Evolutionary conservation across 331 rosid species (phyloP).

Genomic region (Spiraea crenata): DNA sequence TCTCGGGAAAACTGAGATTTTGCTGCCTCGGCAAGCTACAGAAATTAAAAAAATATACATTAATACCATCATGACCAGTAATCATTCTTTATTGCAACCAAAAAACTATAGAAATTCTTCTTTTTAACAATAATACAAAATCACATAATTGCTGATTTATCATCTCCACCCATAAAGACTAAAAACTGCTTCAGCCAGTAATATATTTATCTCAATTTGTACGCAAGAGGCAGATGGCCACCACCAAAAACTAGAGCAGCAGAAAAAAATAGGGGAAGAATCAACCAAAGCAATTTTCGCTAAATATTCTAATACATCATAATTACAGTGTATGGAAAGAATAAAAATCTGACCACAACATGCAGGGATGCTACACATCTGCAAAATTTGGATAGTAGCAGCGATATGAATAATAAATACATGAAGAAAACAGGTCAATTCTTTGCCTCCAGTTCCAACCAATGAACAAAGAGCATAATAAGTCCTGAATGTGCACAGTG

Average conservation of each 20-base stretch:
- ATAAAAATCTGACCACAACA: background rate
- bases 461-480: conserved; percentile 1
- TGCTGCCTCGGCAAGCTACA: conserved; percentile 96
- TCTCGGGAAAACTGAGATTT: conserved; percentile 75
- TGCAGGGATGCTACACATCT: background rate
- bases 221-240: background rate
- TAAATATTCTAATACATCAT: background rate
- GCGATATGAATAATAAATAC: background rate
- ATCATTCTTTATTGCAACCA: too few relatives aligned
- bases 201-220: background rate
- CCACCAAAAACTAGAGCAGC: background rate
- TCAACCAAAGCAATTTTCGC: too few relatives aligned
- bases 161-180: conserved; percentile 8
- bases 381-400: too few relatives aligned
- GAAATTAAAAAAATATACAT: background rate
- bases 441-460: background rate
- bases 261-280: background rate
- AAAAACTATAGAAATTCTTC: background rate
- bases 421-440: background rate
- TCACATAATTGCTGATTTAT: background rate
- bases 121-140: background rate
- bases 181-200: conserved; percentile 2
- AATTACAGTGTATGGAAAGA: background rate
- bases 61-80: too few relatives aligned
- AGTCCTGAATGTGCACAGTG: conserved; percentile 3